These are phyloP conservation scores for Cytospora mali DNA, from an alignment of 2,329 filamentous ascomycete species.

Conservation along the genomic window DNA sequence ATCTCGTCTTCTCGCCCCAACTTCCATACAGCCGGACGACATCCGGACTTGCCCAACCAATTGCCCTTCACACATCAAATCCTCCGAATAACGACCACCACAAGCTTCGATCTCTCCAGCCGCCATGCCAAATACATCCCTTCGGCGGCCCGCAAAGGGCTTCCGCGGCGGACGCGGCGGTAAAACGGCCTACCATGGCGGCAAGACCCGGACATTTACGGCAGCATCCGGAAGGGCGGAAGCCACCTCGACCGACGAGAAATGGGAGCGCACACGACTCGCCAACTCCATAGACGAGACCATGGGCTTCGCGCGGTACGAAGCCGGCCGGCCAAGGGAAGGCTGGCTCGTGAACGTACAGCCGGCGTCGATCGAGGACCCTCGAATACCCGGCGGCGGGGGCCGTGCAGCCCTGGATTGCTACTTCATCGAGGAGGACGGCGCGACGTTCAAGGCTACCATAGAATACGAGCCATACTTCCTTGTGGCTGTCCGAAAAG, in stretches of 20 bases:
- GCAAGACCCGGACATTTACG: slow-evolving; percentile 75
- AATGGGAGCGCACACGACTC: slow-evolving; percentile 80
- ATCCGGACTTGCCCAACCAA: not conserved
- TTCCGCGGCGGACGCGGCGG: slow-evolving; percentile 58
- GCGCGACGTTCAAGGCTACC: slow-evolving; percentile 91
- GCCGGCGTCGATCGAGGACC: slow-evolving; percentile 83
- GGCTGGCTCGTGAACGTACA: slow-evolving; percentile 97
- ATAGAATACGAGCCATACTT: slow-evolving; percentile 98
- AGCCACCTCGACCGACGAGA: slow-evolving; percentile 89
- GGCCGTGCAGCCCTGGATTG: slow-evolving; percentile 92
- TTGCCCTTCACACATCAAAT: not conserved
- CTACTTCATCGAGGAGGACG: slow-evolving; percentile 92
- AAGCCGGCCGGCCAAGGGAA: slow-evolving; percentile 77
- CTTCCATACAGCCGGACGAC: not conserved
- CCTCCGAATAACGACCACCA: not conserved
- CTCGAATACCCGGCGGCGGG: slow-evolving; percentile 79
- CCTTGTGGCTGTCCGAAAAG: slow-evolving; percentile 84
- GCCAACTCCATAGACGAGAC: slow-evolving; percentile 90
- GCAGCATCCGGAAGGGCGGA: slow-evolving; percentile 76
- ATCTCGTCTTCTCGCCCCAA: not conserved
- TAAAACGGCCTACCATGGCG: slow-evolving; percentile 71
- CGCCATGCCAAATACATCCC: slow-evolving; percentile 62
- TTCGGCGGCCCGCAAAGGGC: slow-evolving; percentile 65
- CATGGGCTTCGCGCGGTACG: slow-evolving; percentile 92
- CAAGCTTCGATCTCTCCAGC: slow-evolving; percentile 14